Evolutionary conservation across 371 early-diverging fungal genomes (phyloP).

Genomic region (Syncephalis fuscata): DNA sequence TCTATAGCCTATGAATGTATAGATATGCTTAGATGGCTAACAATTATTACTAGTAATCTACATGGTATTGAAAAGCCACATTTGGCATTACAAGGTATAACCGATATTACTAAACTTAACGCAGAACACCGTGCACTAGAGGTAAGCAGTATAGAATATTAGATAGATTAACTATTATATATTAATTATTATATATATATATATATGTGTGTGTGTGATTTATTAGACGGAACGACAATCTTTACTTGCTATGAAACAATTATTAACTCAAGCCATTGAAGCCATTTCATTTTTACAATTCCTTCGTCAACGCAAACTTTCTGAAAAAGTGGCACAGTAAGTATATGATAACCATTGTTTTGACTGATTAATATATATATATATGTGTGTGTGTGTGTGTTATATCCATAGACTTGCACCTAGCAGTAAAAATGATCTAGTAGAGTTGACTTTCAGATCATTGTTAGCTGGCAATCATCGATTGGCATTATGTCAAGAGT

Average conservation of each 20-base stretch:
- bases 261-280: conserved; percentile 49
- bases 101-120: no score
- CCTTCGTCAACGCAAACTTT: conserved; percentile 45
- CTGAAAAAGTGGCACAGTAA: conserved; percentile 30
- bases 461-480: not conserved
- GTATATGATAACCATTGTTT: not conserved
- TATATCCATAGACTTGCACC: not conserved
- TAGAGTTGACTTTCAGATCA: not conserved
- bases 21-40: no score
- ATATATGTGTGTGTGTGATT: no score
- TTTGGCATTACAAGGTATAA: no score
- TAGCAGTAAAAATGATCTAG: not conserved
- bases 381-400: no score
- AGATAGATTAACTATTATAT: no score
- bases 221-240: conserved; percentile 42
- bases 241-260: conserved; percentile 35
- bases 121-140: no score
- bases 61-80: conserved; percentile 7
- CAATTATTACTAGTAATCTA: conserved; percentile 5
- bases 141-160: no score
- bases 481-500: not conserved
- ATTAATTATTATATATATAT: no score
- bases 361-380: no score
- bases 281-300: conserved; percentile 56
- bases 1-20: no score